Conservation (phyloP, 441 rosid species). For the Aquilaria agallochum region DNA sequence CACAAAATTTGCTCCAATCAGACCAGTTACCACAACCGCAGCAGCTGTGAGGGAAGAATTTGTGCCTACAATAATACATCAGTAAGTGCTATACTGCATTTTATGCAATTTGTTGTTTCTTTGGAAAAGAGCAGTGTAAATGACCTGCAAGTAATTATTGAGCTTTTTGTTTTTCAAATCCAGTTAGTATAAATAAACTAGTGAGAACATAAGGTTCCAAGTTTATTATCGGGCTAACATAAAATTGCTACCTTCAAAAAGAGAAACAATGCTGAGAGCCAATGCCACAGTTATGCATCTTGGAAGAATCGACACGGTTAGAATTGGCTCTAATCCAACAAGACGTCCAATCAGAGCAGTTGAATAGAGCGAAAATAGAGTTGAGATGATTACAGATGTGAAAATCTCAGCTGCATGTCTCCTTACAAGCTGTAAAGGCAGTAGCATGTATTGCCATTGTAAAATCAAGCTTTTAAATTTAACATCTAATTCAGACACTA, state of each 20-base stretch:
- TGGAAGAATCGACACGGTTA: constrained; percentile 85
- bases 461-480: not conserved
- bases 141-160: not conserved
- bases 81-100: not conserved
- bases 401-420: constrained; percentile 98
- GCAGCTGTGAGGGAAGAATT: constrained; percentile 93
- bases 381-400: constrained; percentile 72
- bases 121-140: not conserved
- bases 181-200: no score
- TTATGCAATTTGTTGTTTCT: not conserved
- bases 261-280: constrained; percentile 91
- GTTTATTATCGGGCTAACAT: no score
- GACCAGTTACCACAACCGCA: constrained; percentile 88
- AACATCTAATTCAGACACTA: no score
- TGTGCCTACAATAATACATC: constrained; percentile 45
- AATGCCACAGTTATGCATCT: constrained; percentile 93
- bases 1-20: constrained; percentile 88
- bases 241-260: constrained; percentile 66
- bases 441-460: constrained; percentile 4
- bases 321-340: constrained; percentile 61
- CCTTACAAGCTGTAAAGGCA: constrained; percentile 78
- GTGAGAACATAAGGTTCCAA: no score
- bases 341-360: constrained; percentile 91
- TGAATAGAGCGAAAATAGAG: constrained; percentile 86
- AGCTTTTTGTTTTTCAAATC: no score